Percentiles rank a stretch among this genome's conserved stretches.
Conservation (phyloP, 2,329 filamentous ascomycete genomes). For the Diplodia scrobiculata region DNA sequence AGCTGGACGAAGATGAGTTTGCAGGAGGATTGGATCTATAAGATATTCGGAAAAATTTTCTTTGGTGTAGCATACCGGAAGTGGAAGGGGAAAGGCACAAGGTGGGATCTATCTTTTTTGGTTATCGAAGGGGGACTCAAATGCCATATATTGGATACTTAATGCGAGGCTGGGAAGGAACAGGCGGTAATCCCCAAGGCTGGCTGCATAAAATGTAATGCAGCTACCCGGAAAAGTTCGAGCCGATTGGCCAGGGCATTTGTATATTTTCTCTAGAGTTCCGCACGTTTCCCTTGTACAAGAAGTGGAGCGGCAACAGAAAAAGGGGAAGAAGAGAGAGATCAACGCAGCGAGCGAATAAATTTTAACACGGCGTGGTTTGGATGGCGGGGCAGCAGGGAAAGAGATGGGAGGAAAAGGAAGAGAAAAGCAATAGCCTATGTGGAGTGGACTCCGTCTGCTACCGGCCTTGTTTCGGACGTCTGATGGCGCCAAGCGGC, state of each 20-base stretch:
- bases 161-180: not conserved
- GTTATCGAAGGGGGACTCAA: not conserved
- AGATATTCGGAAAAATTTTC: too few relatives aligned
- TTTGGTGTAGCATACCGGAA: not conserved
- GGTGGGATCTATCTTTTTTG: not conserved
- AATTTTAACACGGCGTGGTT: not conserved
- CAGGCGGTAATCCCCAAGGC: not conserved
- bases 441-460: not conserved
- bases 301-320: too few relatives aligned
- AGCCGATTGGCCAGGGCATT: not conserved
- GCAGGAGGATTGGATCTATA: constrained; percentile 22
- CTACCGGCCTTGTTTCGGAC: not conserved
- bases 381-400: not conserved
- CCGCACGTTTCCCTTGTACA: not conserved
- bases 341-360: not conserved
- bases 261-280: not conserved
- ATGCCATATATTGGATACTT: constrained; percentile 1
- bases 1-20: constrained; percentile 19
- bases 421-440: not conserved
- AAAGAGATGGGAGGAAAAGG: not conserved
- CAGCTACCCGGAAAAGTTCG: not conserved
- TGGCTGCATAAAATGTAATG: constrained; percentile 1
- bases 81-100: not conserved
- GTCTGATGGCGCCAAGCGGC: not conserved
- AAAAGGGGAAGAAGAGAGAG: not conserved